These are phyloP conservation scores for Solanum sejunctum DNA, from an alignment of 257 asterid species.

Conservation along the genomic window DNA sequence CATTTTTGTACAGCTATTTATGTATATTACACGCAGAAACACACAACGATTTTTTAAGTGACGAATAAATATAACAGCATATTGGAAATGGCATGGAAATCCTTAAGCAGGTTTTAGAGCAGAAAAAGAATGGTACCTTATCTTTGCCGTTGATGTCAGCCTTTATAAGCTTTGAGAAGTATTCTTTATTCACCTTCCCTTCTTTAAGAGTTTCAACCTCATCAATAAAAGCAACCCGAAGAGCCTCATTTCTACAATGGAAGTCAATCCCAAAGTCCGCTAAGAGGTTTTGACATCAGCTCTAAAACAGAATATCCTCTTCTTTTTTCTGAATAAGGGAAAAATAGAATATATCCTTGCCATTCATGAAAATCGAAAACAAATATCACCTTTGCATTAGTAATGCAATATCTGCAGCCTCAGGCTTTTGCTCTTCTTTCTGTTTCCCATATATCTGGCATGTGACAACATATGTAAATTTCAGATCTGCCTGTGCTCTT, in stretches of 20 bases:
- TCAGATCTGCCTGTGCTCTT: constrained; percentile 92
- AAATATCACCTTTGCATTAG: constrained; percentile 82
- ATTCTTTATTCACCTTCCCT: constrained; percentile 70
- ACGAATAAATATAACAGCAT: not conserved
- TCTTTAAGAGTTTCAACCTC: constrained; percentile 88
- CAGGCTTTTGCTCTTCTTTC: constrained; percentile 91
- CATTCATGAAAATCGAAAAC: not conserved
- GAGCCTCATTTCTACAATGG: constrained; percentile 83
- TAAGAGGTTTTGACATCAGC: not conserved
- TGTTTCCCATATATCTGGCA: constrained; percentile 98
- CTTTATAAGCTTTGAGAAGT: constrained; percentile 89
- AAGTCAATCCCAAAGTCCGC: not conserved
- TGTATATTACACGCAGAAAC: not conserved
- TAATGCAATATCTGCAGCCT: constrained; percentile 95
- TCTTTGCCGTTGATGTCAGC: constrained; percentile 94
- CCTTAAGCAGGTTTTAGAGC: not conserved
- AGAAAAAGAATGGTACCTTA: constrained; percentile 35
- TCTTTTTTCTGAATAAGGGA: not conserved
- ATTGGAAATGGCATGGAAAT: not conserved
- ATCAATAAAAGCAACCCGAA: constrained; percentile 91
- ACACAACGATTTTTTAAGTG: not conserved
- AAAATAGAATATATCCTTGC: not conserved
- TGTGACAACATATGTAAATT: constrained; percentile 91
- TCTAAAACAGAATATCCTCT: not conserved
- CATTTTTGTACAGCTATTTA: not conserved